Percentiles rank a stretch among this genome's conserved stretches.
These are phyloP conservation scores for Podaxis sp. DNA, from an alignment of 768 basidiomycete species.

Conservation along the genomic window DNA sequence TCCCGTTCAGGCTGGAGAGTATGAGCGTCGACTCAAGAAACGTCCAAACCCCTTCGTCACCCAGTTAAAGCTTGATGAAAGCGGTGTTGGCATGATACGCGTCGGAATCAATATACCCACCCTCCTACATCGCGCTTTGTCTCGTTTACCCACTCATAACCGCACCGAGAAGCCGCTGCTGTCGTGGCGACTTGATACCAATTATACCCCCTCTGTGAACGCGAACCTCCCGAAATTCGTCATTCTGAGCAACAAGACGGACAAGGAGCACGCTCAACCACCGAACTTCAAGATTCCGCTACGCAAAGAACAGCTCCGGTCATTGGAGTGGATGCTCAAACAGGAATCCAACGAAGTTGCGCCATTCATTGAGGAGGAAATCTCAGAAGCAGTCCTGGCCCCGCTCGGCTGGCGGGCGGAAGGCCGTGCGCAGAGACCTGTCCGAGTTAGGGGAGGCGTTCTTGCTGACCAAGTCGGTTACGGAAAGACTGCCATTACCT, in stretches of 20 bases:
- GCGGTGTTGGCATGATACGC: constrained; percentile 67
- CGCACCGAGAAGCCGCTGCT: constrained; percentile 49
- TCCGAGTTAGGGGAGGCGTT: constrained; percentile 82
- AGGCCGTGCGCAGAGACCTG: constrained; percentile 78
- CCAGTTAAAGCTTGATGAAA: constrained; percentile 67
- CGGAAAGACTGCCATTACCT: constrained; percentile 94
- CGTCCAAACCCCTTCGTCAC: constrained; percentile 87
- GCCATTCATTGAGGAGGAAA: constrained; percentile 91
- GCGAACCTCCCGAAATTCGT: constrained; percentile 62
- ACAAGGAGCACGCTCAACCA: constrained; percentile 72
- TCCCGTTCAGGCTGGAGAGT: constrained; percentile 81
- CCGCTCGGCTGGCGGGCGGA: constrained; percentile 95
- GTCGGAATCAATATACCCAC: constrained; percentile 89
- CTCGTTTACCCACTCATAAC: constrained; percentile 66
- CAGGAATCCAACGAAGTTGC: constrained; percentile 66
- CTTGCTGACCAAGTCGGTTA: constrained; percentile 97
- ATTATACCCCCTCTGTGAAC: constrained; percentile 66
- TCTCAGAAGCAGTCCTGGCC: constrained; percentile 84
- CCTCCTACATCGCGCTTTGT: constrained; percentile 81
- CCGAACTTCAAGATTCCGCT: constrained; percentile 74
- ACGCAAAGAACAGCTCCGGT: constrained; percentile 85
- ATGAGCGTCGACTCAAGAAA: constrained; percentile 84
- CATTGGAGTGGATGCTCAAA: constrained; percentile 88
- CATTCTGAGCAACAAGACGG: constrained; percentile 74
- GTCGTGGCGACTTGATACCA: constrained; percentile 83